These are phyloP conservation scores for Kluyveromyces nonfermentans DNA, from an alignment of 805 yeast species.

Conservation along the genomic window DNA sequence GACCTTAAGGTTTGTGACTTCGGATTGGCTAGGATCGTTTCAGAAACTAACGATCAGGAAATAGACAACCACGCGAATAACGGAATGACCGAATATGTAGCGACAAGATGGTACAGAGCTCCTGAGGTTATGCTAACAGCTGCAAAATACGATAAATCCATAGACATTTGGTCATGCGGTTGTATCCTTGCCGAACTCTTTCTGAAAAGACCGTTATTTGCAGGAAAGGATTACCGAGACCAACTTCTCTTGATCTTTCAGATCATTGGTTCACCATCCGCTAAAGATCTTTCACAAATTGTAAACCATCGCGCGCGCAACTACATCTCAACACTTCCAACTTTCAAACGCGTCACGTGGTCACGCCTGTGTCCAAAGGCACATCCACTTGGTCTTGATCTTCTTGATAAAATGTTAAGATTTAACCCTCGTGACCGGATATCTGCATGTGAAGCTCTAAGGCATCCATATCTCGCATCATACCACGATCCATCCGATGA, in stretches of 20 bases:
- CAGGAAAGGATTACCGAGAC: conserved; percentile 90
- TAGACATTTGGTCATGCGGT: conserved; percentile 95
- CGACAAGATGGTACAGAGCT: conserved; percentile 96
- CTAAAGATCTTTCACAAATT: conserved; percentile 65
- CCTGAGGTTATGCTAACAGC: conserved; percentile 96
- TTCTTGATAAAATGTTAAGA: conserved; percentile 58
- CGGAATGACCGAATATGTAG: conserved; percentile 90
- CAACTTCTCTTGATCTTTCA: conserved; percentile 80
- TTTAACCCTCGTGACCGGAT: conserved; percentile 80
- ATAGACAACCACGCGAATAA: conserved; percentile 4
- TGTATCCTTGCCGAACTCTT: conserved; percentile 90
- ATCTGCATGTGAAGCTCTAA: conserved; percentile 73
- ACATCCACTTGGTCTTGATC: conserved; percentile 60
- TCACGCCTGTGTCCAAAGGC: conserved; percentile 36
- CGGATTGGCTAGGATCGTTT: conserved; percentile 62
- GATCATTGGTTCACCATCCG: conserved; percentile 78
- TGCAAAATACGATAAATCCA: conserved; percentile 87
- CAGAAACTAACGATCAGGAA: conserved; percentile 23
- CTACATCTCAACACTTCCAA: conserved; percentile 73
- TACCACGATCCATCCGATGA: conserved; percentile 95
- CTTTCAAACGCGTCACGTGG: conserved; percentile 28
- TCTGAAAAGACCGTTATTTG: conserved; percentile 79
- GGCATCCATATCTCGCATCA: conserved; percentile 76
- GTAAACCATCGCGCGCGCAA: conserved; percentile 81
- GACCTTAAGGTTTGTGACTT: conserved; percentile 92